Base-by-base conservation (phyloP, 768 basidiomycete genomes). In the Tricholoma bakamatsutake region DNA sequence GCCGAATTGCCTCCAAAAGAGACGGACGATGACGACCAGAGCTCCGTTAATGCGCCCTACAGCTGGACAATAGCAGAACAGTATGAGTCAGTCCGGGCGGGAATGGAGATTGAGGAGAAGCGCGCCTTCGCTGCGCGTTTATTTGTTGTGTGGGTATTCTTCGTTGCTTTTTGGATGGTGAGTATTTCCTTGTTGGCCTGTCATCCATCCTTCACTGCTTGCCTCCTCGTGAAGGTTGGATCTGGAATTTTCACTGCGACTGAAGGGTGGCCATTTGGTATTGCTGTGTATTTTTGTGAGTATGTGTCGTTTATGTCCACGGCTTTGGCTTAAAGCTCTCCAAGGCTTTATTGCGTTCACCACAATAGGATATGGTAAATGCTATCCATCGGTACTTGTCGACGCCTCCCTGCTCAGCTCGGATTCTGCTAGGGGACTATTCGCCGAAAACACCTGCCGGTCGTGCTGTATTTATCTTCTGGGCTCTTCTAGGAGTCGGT, bases 161-260 rank as follows among this genome's bases (percentile, higher is more conserved):
- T 93, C 69, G 63, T 90, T 18, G 60, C 78, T n/a, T 93, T 93
- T 72, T 93, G 91, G 91, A 73, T 82, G 62, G 85, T 88, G 57
- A 57, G 78, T 66, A 4, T 27, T 13, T 42, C 28, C 45, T 47
- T 30, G 45, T 7, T 1, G 21, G 1, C 5, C 6, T 15, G 9
- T 11, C 21, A 50, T 28, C 50, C 15, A 48, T 31, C 24, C 55
- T 30, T 30, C 42, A 28, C 17, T 1, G n/a, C n/a, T 12, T 33
- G 2, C 10, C 47, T 15, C 53, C 6, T 42, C n/a, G 45, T 47
- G 27, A 30, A 87, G 85, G 71, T 79, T n/a, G 89, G 90, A 3
- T 80, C 85, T 3, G 77, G 73, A 1, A 82, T 90, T 40, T 92
- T 92, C 60, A 76, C 70, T 64, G 64, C 66, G n/a, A 88, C 87